These are phyloP conservation scores for Rhododendron griersonianum DNA, from an alignment of 148 eudicot species.

Conservation along the genomic window DNA sequence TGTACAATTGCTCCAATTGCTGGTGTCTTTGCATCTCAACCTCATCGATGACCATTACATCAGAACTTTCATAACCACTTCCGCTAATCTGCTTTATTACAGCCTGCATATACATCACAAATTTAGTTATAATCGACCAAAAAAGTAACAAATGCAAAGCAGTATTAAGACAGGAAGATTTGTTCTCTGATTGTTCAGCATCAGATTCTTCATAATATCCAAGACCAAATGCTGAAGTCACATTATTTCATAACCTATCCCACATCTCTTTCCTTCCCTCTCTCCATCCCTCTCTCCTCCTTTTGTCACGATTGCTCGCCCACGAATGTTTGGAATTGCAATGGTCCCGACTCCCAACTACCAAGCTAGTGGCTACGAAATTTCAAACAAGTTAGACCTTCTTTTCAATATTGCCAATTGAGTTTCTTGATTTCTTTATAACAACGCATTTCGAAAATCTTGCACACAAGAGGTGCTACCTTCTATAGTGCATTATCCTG, in stretches of 20 bases:
- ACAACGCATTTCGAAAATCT: not conserved
- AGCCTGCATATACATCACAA: slow-evolving; percentile 44
- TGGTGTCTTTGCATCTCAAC: slow-evolving; percentile 85
- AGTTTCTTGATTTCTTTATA: not conserved
- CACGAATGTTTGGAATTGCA: not conserved
- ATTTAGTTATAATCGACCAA: not conserved
- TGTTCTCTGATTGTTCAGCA: not conserved
- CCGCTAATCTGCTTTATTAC: slow-evolving; percentile 88
- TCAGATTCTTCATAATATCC: not conserved
- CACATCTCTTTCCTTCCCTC: not conserved
- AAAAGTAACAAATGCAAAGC: not conserved
- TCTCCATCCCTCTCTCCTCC: not conserved
- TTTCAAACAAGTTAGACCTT: not conserved
- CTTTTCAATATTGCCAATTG: not conserved
- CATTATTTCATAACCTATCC: not conserved
- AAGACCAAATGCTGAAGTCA: not conserved
- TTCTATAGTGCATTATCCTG: not conserved
- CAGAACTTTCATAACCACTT: slow-evolving; percentile 85
- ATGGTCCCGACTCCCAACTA: not conserved
- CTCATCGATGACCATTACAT: slow-evolving; percentile 81
- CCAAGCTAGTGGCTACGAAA: not conserved
- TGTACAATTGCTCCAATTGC: slow-evolving; percentile 78
- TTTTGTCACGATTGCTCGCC: not conserved
- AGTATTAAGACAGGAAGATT: not conserved
- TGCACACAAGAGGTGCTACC: not conserved